These are phyloP conservation scores for Giardia duodenalis DNA, from an alignment of 208 protist species.

Conservation along the genomic window DNA sequence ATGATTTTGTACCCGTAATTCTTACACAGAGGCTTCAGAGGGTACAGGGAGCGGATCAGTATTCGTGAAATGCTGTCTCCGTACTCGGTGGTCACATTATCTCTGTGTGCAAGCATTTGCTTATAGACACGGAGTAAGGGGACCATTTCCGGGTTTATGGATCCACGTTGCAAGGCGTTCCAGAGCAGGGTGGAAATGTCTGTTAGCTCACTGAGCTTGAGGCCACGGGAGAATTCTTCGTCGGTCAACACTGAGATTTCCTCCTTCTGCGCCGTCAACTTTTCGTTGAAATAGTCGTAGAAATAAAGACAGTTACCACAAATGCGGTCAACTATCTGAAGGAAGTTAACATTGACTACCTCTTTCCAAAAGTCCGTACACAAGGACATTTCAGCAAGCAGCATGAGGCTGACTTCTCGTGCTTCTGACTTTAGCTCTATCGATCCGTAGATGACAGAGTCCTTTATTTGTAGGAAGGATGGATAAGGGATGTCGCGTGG, in stretches of 20 bases:
- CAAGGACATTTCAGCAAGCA: not conserved
- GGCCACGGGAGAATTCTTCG: not conserved
- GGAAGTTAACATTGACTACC: not conserved
- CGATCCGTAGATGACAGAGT: not conserved
- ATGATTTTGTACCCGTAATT: not conserved
- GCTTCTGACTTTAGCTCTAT: not conserved
- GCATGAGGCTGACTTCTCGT: not conserved
- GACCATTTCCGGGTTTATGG: not conserved
- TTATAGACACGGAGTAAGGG: not conserved
- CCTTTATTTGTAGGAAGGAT: not conserved
- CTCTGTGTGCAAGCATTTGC: not conserved
- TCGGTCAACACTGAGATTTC: not conserved
- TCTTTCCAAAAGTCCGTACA: not conserved
- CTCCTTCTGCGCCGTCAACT: not conserved
- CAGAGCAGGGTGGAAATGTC: not conserved
- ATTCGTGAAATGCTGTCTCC: not conserved
- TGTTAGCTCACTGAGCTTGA: not conserved
- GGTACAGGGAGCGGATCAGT: not conserved
- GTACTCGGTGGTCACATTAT: not conserved
- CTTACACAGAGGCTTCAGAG: not conserved
- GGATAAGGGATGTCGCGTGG: not conserved
- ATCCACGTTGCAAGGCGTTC: not conserved
- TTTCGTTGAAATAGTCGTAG: not conserved
- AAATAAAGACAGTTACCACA: not conserved
- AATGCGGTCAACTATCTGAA: not conserved